These are phyloP conservation scores for Achaetomium macrosporum DNA, from an alignment of 2,329 filamentous ascomycete genomes.

Conservation along the genomic window DNA sequence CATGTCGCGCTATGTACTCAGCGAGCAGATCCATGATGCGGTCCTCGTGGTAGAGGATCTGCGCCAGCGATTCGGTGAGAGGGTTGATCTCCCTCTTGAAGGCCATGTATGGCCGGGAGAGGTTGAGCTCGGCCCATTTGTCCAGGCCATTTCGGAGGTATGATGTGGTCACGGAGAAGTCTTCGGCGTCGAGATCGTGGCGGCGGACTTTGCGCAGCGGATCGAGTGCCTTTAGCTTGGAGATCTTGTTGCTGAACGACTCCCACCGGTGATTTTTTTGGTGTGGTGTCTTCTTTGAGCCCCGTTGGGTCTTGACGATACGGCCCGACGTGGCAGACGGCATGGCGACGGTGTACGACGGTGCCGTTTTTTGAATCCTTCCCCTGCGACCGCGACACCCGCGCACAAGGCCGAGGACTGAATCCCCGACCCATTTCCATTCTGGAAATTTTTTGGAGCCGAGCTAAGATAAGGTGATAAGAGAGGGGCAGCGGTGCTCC, in stretches of 20 bases:
- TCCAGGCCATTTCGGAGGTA: constrained; percentile 79
- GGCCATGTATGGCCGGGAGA: constrained; percentile 70
- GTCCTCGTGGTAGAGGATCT: constrained; percentile 86
- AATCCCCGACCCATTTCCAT: background rate
- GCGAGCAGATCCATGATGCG: constrained; percentile 74
- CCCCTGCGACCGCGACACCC: constrained; percentile 5
- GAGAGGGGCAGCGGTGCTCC: constrained; percentile 4
- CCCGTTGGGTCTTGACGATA: constrained; percentile 63
- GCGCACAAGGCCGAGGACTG: background rate
- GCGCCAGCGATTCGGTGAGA: constrained; percentile 81
- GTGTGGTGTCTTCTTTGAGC: constrained; percentile 65
- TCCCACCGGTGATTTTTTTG: constrained; percentile 86
- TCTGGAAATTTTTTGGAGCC: constrained; percentile 24
- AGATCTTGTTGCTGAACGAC: constrained; percentile 82
- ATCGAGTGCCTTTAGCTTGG: constrained; percentile 83
- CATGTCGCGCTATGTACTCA: constrained; percentile 69
- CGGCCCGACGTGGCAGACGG: constrained; percentile 58
- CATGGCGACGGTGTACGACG: constrained; percentile 43
- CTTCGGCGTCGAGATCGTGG: constrained; percentile 74
- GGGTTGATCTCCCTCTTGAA: constrained; percentile 72
- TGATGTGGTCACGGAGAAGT: constrained; percentile 70
- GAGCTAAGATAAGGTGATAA: constrained; percentile 26
- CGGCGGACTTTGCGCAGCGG: constrained; percentile 84
- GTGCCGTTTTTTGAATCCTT: constrained; percentile 1
- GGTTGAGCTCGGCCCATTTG: constrained; percentile 87